Evolutionary conservation across 768 basidiomycete species (phyloP), one percentile per base, ranked within the genome.

Genomic region (Pisolithus sp.): DNA sequence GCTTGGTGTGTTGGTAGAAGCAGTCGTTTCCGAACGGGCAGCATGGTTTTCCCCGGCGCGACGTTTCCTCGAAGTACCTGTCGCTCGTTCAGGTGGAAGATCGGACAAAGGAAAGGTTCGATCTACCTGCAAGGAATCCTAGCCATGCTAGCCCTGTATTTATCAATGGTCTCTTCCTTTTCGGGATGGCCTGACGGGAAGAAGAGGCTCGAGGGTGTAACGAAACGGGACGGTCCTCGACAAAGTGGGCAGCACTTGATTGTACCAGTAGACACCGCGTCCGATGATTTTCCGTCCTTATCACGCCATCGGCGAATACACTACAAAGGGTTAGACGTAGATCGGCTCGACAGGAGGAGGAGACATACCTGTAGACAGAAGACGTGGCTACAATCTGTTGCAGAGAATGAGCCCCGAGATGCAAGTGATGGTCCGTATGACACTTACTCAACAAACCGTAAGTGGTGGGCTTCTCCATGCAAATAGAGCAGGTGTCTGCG

Each of bases 11-110:
- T 58, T 80, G 76, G 62, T 89, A 92, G 64, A 92, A 89, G 62
- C 89, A 92, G 53, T 91, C 89, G 45, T 73, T 73, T 40, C 89
- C 89, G 57, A 87, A 92, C 0, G 86, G 89, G 66, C 89, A 92
- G 49, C 77, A 76, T 0, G 82, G 82, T 44, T 70, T 72, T 15
- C 60, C 59, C 42, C 67, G 65, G 7, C 65, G 63, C 37, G 70
- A 70, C 4, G 85, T 82, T 40, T 71, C 63, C 53, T 77, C 70
- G 64, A 89, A 89, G 60, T 87, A 82, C 48, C 86, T 88, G 31
- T 21, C 13, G 43, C 41, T 23, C 28, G 21, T 23, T 59, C 21
- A 28, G 39, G 52, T 12, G 13, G 36, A 21, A 20, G 15, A 28
- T 24, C 4, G 13, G 46, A 36, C 26, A 28, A 9, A 39, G 26